phyloP scores from a whole-genome alignment of 2,329 filamentous ascomycete species.

The Juglanconis sp. region DNA sequence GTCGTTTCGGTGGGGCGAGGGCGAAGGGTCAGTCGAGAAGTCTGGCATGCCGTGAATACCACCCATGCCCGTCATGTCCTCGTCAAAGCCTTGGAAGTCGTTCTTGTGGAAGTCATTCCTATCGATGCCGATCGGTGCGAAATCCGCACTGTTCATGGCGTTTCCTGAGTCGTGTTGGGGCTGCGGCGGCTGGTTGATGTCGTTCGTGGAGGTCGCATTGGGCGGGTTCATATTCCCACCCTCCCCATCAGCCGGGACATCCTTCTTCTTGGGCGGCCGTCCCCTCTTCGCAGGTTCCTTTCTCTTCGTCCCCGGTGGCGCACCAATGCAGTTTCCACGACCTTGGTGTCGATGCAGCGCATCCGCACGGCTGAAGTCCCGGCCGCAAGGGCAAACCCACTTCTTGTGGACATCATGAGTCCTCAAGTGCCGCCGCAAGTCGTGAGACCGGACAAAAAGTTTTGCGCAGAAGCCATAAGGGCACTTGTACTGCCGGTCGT shows the following conservation, averaged over 20 bases:
- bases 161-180: slow-evolving; percentile 2
- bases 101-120: background rate
- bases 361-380: slow-evolving; percentile 92
- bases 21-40: slow-evolving; percentile 14
- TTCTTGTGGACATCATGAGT: slow-evolving; percentile 96
- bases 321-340: slow-evolving; percentile 93
- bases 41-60: slow-evolving; percentile 13
- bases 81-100: slow-evolving; percentile 6
- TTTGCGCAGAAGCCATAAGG: slow-evolving; percentile 74
- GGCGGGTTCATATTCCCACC: background rate
- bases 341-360: slow-evolving; percentile 92
- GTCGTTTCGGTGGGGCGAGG: slow-evolving; percentile 10
- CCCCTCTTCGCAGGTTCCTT: slow-evolving; percentile 59
- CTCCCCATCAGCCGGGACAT: background rate
- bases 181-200: slow-evolving; percentile 15
- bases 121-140: slow-evolving; percentile 12
- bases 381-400: slow-evolving; percentile 90
- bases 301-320: slow-evolving; percentile 73
- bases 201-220: slow-evolving; percentile 2
- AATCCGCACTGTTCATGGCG: slow-evolving; percentile 9
- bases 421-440: slow-evolving; percentile 94
- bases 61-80: slow-evolving; percentile 9
- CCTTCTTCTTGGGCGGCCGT: slow-evolving; percentile 55
- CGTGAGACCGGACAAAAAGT: slow-evolving; percentile 94
- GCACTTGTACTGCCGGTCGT: slow-evolving; percentile 92